These are phyloP conservation scores for Atkinsonella texensis DNA, from an alignment of 2,329 filamentous ascomycete genomes.

Conservation along the genomic window DNA sequence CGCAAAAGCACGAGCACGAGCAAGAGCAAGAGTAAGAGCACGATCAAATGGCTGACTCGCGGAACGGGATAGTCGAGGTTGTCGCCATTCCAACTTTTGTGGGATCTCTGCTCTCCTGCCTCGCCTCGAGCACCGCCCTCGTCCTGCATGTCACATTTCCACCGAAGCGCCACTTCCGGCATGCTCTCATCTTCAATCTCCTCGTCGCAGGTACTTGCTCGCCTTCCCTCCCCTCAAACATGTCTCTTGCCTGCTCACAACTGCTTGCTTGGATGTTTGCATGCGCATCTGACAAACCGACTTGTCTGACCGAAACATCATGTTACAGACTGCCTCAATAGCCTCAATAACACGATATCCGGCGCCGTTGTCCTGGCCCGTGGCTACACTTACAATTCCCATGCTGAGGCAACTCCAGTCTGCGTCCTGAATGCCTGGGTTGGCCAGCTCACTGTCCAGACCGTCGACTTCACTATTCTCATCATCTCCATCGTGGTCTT, in stretches of 20 bases:
- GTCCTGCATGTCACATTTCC: conserved; percentile 4
- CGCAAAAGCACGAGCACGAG: neutral
- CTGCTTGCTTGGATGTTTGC: too few species aligned
- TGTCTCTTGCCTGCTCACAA: too few species aligned
- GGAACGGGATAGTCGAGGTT: neutral
- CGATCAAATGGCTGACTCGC: neutral
- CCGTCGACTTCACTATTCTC: conserved; percentile 30
- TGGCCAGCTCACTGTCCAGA: conserved; percentile 33
- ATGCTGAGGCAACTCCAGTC: conserved; percentile 7
- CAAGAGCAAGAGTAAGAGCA: neutral
- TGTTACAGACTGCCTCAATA: conserved; percentile 26
- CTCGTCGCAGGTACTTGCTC: conserved; percentile 7
- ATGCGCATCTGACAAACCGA: too few species aligned
- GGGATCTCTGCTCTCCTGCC: conserved; percentile 7
- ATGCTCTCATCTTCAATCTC: conserved; percentile 9
- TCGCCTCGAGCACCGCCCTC: conserved; percentile 3
- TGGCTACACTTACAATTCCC: conserved; percentile 15
- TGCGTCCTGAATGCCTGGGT: conserved; percentile 32
- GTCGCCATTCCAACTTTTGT: conserved; percentile 1
- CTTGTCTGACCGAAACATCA: too few species aligned
- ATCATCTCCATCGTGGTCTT: conserved; percentile 31
- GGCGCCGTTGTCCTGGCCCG: conserved; percentile 22
- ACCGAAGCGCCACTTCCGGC: conserved; percentile 8
- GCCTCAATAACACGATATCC: conserved; percentile 29
- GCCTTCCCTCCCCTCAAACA: neutral